Evolutionary conservation across 148 eudicot genomes (phyloP).

Genomic region (Amaranthus hypochondriacus): DNA sequence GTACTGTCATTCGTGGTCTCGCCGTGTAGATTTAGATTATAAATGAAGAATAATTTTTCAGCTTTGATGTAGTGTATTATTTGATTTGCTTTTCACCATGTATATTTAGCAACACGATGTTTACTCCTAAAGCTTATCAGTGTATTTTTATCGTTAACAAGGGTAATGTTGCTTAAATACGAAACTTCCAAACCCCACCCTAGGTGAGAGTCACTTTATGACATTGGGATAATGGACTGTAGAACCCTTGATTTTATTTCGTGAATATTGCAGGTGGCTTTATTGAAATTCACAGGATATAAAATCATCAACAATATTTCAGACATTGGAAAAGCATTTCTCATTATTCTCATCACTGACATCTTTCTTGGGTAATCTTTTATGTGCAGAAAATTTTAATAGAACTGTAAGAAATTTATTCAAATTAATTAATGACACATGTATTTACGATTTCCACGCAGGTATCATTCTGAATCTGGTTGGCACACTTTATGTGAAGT

Average conservation of each 20-base stretch:
- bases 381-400: neutral
- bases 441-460: conserved; percentile 28
- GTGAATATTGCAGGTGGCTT: conserved; percentile 68
- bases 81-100: neutral
- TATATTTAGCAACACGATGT: neutral
- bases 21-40: neutral
- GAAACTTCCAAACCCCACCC: no score
- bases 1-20: neutral
- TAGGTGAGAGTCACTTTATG: no score
- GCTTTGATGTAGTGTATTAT: neutral
- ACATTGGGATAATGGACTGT: neutral
- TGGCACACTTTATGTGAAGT: conserved; percentile 87
- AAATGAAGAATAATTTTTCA: neutral
- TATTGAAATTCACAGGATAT: conserved; percentile 95
- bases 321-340: conserved; percentile 94
- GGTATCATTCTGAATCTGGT: conserved; percentile 97
- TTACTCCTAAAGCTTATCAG: neutral
- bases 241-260: conserved; percentile 14
- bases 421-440: neutral
- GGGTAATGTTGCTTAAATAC: no score
- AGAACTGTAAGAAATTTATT: neutral
- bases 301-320: conserved; percentile 80
- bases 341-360: conserved; percentile 78
- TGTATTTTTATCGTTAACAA: neutral
- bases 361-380: conserved; percentile 80